Evolutionary conservation across 768 basidiomycete species (phyloP).

Genomic region (Lentinus tigrinus): DNA sequence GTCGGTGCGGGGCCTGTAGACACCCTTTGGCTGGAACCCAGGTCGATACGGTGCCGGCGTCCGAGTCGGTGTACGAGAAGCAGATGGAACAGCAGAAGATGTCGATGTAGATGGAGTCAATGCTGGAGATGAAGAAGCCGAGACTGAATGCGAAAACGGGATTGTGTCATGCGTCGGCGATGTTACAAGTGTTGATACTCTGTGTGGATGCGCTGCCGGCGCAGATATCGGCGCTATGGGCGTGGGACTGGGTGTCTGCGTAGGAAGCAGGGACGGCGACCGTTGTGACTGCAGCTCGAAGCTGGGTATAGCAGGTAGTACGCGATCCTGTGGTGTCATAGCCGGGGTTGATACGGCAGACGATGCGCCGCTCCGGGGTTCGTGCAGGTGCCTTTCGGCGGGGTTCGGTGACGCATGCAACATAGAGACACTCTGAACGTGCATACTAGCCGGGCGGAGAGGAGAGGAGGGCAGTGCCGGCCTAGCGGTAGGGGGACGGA

Average conservation of each 20-base stretch:
- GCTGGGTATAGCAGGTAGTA: slow-evolving; percentile 23
- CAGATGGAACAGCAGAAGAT: slow-evolving; percentile 16
- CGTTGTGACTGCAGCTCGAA: slow-evolving; percentile 18
- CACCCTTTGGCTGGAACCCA: slow-evolving; percentile 92
- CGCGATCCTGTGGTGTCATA: slow-evolving; percentile 19
- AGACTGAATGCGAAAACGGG: neutral
- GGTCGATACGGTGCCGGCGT: slow-evolving; percentile 70
- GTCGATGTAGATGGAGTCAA: slow-evolving; percentile 18
- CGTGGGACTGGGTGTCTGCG: slow-evolving; percentile 19
- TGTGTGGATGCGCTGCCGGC: slow-evolving; percentile 1
- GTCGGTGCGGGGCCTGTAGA: slow-evolving; percentile 77
- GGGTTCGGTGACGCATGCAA: slow-evolving; percentile 18
- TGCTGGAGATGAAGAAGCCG: slow-evolving; percentile 20
- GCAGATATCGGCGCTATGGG: neutral
- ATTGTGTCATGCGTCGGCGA: neutral
- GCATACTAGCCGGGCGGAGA: slow-evolving; percentile 30
- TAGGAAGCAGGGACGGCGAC: slow-evolving; percentile 18
- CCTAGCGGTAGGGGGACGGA: slow-evolving; percentile 27
- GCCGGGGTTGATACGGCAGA: slow-evolving; percentile 21
- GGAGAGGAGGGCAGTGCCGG: slow-evolving; percentile 33
- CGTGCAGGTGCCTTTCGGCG: neutral
- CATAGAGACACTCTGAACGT: slow-evolving; percentile 17
- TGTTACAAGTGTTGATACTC: slow-evolving; percentile 5
- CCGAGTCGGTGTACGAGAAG: slow-evolving; percentile 23
- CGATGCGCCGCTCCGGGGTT: slow-evolving; percentile 17